Conservation (phyloP, 345 rosid species). For the Bruguiera gymnorhiza region DNA sequence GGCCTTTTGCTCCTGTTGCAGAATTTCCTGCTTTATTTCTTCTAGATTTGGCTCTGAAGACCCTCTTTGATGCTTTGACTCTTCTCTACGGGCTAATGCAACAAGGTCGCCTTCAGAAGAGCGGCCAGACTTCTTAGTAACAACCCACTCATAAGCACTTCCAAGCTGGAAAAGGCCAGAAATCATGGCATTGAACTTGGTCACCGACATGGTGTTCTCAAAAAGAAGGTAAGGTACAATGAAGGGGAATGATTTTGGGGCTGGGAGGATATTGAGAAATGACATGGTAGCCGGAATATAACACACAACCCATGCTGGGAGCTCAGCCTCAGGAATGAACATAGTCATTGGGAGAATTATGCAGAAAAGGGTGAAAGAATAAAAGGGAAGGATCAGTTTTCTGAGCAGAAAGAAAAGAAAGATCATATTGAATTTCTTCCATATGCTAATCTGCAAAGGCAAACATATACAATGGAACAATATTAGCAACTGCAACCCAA, state of each 20-base stretch:
- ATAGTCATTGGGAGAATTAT: conserved; percentile 93
- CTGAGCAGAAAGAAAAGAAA: conserved; percentile 86
- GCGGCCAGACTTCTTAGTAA: conserved; percentile 91
- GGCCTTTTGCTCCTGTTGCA: conserved; percentile 38
- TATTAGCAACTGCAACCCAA: not conserved
- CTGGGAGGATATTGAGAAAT: conserved; percentile 87
- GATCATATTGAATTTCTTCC: conserved; percentile 87
- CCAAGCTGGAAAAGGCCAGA: conserved; percentile 96
- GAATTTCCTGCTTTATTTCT: conserved; percentile 46
- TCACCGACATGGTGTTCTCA: conserved; percentile 95
- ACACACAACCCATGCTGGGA: conserved; percentile 94
- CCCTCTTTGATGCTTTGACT: conserved; percentile 47
- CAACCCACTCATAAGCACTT: conserved; percentile 95
- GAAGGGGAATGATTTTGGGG: conserved; percentile 86
- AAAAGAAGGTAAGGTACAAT: conserved; percentile 95
- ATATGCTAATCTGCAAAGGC: conserved; percentile 64
- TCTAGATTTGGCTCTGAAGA: conserved; percentile 55
- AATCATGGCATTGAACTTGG: conserved; percentile 93
- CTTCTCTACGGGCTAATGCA: conserved; percentile 57
- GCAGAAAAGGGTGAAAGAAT: conserved; percentile 94
- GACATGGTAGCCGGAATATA: conserved; percentile 97
- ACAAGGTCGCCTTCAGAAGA: conserved; percentile 93
- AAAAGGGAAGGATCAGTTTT: conserved; percentile 82
- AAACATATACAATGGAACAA: conserved; percentile 1
- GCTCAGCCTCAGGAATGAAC: conserved; percentile 90